Evolutionary conservation across 2,329 filamentous ascomycete species (phyloP), one percentile per base, ranked within the genome.

Genomic region (Diaporthe destruens): DNA sequence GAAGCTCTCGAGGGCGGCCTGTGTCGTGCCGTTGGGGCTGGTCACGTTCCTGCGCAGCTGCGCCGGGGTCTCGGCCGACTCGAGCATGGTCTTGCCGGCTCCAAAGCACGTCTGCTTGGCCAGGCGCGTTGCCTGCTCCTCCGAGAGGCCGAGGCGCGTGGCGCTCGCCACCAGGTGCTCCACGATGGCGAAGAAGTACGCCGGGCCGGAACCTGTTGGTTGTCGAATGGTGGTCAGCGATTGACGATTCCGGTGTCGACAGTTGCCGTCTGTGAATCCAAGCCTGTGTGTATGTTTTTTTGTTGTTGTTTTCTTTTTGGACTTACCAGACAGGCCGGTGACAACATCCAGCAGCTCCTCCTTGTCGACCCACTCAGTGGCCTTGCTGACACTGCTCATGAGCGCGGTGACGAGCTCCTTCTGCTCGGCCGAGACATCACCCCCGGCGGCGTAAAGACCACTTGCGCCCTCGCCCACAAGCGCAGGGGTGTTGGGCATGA

Each of bases 401-500:
- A 87, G 80, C 11, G 82, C 79, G 16, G 80, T 80, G 0, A 84
- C 81, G 59, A 87, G 78, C 16, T 81, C 79, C 79, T 80, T 84
- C 78, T 87, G 85, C 0, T 77, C 80, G 9, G 78, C 77, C 0
- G 82, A 82, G 8, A 87, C 85, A 44, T 83, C 83, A 8, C 78
- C 77, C 39, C 81, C 82, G 11, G 67, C 61, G 6, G 86, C 85
- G 71, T 82, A 87, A 12, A 87, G 77, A 2, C 85, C 86, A 2
- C 84, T 85, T 1, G 86, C 86, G 39, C 86, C 86, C 79, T 87
- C 85, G 32, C 85, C 84, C 12, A 87, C 82, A 42, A 87, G 78
- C 8, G 86, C 86, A 2, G 86, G 86, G 6, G 85, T 87, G 78
- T 87, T 87, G 69, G 86, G 86, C 86, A 87, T 87, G 72, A 87